These are phyloP conservation scores for Apiotrichum veenhuisii DNA, from an alignment of 1,284 basidiomycete species.

Conservation along the genomic window DNA sequence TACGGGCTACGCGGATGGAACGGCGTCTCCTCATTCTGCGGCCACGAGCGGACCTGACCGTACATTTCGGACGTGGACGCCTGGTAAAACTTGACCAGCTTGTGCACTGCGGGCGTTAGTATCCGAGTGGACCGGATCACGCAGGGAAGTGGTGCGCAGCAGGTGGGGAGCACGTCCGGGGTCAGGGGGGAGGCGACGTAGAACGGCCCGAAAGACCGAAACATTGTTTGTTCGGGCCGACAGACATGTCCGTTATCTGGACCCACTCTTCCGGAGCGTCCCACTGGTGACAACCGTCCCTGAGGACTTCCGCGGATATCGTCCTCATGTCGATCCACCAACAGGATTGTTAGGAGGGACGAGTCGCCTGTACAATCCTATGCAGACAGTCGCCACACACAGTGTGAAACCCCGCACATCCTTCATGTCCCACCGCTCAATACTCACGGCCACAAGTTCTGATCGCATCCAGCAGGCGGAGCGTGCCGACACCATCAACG, in stretches of 20 bases:
- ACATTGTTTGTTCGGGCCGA: too few species aligned
- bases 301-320: background rate
- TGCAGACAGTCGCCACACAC: too few species aligned
- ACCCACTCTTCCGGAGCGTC: too few species aligned
- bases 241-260: background rate
- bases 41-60: slow-evolving; percentile 84
- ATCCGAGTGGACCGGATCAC: too few species aligned
- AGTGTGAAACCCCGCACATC: background rate
- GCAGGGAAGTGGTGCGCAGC: too few species aligned
- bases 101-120: slow-evolving; percentile 19
- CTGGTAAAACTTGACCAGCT: slow-evolving; percentile 53
- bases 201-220: too few species aligned
- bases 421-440: background rate
- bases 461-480: slow-evolving; percentile 86
- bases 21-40: slow-evolving; percentile 84
- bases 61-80: slow-evolving; percentile 91
- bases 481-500: slow-evolving; percentile 83
- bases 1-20: slow-evolving; percentile 92
- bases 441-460: slow-evolving; percentile 79
- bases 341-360: too few species aligned
- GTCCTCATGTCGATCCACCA: background rate
- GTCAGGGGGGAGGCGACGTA: too few species aligned
- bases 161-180: too few species aligned
- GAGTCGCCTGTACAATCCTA: too few species aligned
- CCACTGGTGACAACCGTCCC: background rate